Evolutionary conservation across 129 eudicot species (phyloP).

Genomic region (Ambrosia trifida): DNA sequence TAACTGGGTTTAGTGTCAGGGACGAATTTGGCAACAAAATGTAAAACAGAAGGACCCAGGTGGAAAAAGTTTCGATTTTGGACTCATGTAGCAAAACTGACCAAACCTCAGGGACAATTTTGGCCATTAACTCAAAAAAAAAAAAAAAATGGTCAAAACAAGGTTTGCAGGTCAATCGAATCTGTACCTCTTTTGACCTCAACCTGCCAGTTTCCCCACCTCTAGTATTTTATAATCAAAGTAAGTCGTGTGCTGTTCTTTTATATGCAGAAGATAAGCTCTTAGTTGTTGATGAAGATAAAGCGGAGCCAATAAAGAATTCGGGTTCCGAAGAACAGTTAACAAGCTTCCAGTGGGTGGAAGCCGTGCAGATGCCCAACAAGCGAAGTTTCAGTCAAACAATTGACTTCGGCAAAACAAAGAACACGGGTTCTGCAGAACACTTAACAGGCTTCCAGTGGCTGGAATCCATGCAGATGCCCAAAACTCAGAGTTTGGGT

Average conservation of each 20-base stretch:
- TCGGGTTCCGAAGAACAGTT: background rate
- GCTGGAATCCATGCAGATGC: background rate
- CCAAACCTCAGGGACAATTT: no score
- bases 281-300: constrained; percentile 13
- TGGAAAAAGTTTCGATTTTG: no score
- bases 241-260: background rate
- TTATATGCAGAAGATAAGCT: constrained; percentile 19
- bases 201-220: no score
- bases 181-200: no score
- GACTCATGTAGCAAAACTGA: no score
- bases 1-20: no score
- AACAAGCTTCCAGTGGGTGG: constrained; percentile 6
- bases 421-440: background rate
- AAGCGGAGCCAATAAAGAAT: background rate
- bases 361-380: background rate
- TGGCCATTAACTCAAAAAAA: no score
- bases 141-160: no score
- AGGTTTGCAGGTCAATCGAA: no score
- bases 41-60: no score
- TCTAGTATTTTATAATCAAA: background rate
- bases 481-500: background rate
- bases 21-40: no score
- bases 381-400: background rate
- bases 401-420: background rate
- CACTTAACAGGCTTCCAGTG: background rate